Base-by-base conservation (phyloP, 1,284 basidiomycete species). In the Wolfiporia cocos region DNA sequence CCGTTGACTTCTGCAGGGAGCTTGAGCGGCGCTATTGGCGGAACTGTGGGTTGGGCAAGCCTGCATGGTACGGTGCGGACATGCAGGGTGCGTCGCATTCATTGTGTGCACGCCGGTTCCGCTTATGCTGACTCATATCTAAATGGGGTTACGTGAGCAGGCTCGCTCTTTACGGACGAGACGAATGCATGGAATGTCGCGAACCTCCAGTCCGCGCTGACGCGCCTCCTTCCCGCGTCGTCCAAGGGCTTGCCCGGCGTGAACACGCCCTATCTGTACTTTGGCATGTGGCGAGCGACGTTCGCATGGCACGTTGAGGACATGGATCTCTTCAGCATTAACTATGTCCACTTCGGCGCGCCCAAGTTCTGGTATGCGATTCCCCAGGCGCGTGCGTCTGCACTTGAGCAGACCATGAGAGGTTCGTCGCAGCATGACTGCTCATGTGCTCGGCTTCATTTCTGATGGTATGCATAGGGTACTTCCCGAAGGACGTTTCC, bases 221-320 rank as follows among this genome's bases (percentile, higher is more conserved):
- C 85, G 14, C 81, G 92, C 12, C 71, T 96, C n/a, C 63, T 89
- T 1, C 84, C 83, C 1, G 51, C 71, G 4, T 73, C 76, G 11
- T 70, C 74, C 18, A 75, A 89, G 39, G 80, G 78, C 42, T 70
- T 99, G 20, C 94, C 94, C 0, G 95, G 95, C 21, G 95, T 99
- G 39, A 99, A 98, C 58, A 88, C 92, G 1, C 95, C 95, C 0
- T 99, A 99, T 62, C 77, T 99, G 3, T 99, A 99, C 65, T 98
- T 96, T 64, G 95, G 95, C 51, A 97, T 97, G 92, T 99, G 95
- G 95, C 76, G 92, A 40, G 95, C 96, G 12, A 94, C 92, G 0
- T 96, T 99, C 64, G 92, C 95, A 0, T 99, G 96, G 96, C 95
- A 99, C 55, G 95, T 99, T 36, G 95, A 99, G 58, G 84, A 92